A percentile compares a stretch with the other conserved stretches of the same genome.
Evolutionary conservation across 2,329 filamentous ascomycete species (phyloP).

Genomic region (Colletotrichum plurivorum): DNA sequence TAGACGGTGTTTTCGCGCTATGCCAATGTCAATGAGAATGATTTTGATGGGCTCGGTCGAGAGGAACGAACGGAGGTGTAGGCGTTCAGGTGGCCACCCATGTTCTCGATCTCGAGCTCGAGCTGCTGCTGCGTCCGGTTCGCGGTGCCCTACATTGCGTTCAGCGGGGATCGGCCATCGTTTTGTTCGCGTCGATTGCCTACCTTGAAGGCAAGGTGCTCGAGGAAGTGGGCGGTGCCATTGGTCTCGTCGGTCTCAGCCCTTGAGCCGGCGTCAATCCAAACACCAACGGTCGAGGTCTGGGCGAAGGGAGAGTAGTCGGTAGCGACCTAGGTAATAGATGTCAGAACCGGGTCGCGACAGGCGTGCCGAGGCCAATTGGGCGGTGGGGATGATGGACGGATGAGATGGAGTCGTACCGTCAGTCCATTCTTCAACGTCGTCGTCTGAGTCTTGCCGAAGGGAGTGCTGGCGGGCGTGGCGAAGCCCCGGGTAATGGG

Average conservation of each 20-base stretch:
- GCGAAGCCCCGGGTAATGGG: constrained; percentile 90
- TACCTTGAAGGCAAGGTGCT: constrained; percentile 99
- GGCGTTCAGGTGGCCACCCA: constrained; percentile 98
- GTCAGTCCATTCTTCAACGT: constrained; percentile 98
- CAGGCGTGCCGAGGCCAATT: constrained; percentile 53
- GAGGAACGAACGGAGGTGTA: constrained; percentile 90
- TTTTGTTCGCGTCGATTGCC: constrained; percentile 30
- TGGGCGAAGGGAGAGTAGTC: constrained; percentile 98
- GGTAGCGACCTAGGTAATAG: constrained; percentile 82
- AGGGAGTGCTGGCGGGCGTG: constrained; percentile 77
- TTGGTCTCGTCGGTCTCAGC: constrained; percentile 99
- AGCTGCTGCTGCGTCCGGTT: constrained; percentile 97
- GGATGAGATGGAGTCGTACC: constrained; percentile 65
- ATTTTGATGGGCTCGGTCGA: constrained; percentile 28
- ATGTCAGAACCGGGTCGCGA: constrained; percentile 46
- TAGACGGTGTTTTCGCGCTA: constrained; percentile 99
- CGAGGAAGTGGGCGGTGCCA: constrained; percentile 99
- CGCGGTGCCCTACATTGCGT: constrained; percentile 79
- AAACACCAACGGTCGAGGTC: constrained; percentile 97
- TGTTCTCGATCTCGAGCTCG: constrained; percentile 99
- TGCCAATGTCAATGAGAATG: constrained; percentile 31
- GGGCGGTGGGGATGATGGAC: constrained; percentile 39
- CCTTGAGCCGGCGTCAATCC: constrained; percentile 98
- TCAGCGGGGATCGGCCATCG: constrained; percentile 20
- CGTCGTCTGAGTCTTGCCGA: constrained; percentile 93